Evolutionary conservation across 169 alveolate species (phyloP), one percentile per base, ranked within the genome.

Genomic region (Theileria sp.): DNA sequence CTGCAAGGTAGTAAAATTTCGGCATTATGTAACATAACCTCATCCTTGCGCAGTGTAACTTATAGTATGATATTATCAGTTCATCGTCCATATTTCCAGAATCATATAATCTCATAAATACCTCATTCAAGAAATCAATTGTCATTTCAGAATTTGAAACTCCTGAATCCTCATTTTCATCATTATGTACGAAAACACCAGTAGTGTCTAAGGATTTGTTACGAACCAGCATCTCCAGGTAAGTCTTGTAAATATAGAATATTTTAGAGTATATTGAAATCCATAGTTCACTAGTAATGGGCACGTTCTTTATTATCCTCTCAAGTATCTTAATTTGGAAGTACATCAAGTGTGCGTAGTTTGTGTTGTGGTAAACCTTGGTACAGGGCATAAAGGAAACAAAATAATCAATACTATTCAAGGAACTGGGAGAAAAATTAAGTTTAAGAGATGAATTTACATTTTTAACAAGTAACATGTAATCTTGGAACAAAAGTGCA

Each of bases 1-100:
- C 68, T 0, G 70, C 25, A 12, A 74, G 54, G 19, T 74, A 36
- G 44, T 28, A 17, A n/a, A 74, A 15, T 15, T 30, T 51, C 19
- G 80, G 80, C 32, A 51, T 36, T 30, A 62, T 15, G 64, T 74
- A 74, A 25, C 77, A 74, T n/a, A 74, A 17, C 58, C 80, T 38
- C 26, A 74, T 80, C 38, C 80, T 38, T 21, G 72, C 44, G 36
- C 51, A 44, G 30, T 74, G 72, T 30, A 74, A 12, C 19, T 74
- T 74, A 36, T 74, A 74, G 64, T 58, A 74, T 44, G 44, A 26
- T 15, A 74, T 44, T 13, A 74, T 36, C 19, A 74, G 34, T 19
- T 74, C 80, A 30, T 74, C 64, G 28, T 58, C 68, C 75, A 74
- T 60, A 30, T 38, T 15, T 0, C 17, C 36, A 13, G 38, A n/a